phyloP scores from a whole-genome alignment of 129 eudicot species.

The Kitagawia praeruptora region DNA sequence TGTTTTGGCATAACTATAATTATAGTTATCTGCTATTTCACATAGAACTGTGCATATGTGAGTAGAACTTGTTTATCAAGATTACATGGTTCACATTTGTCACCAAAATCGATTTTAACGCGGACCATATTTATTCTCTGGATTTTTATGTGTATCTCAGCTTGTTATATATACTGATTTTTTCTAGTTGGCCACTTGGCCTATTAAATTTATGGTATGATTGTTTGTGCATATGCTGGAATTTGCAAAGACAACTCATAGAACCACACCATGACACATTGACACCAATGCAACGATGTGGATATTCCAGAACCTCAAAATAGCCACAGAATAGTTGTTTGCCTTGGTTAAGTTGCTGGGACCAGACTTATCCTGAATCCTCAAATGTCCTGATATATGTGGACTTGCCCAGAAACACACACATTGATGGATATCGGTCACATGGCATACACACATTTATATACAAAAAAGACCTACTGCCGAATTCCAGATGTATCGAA shows the following conservation, averaged over 20 bases:
- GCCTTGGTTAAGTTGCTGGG: conserved; percentile 25
- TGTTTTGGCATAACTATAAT: background rate
- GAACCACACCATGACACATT: background rate
- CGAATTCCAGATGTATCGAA: conserved; percentile 5
- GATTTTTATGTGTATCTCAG: too few species aligned
- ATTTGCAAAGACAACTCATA: background rate
- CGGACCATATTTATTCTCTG: background rate
- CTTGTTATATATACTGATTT: background rate
- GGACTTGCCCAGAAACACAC: conserved; percentile 37
- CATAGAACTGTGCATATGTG: too few species aligned
- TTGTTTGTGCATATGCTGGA: background rate
- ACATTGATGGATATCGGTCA: conserved; percentile 28
- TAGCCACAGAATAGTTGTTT: conserved; percentile 1
- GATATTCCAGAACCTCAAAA: background rate
- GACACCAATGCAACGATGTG: background rate
- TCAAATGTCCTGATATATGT: conserved; percentile 16
- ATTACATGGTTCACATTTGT: too few species aligned
- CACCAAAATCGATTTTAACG: too few species aligned
- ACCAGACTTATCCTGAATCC: conserved; percentile 36
- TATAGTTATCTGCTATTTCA: background rate
- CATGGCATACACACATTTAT: background rate
- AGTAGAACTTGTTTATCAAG: too few species aligned
- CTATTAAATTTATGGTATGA: background rate
- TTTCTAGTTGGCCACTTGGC: background rate
- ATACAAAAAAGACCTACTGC: background rate